A percentile compares a stretch with the other conserved stretches of the same genome.
Conservation (phyloP, 202 grass and related monocot genomes). For the Zizania palustris region DNA sequence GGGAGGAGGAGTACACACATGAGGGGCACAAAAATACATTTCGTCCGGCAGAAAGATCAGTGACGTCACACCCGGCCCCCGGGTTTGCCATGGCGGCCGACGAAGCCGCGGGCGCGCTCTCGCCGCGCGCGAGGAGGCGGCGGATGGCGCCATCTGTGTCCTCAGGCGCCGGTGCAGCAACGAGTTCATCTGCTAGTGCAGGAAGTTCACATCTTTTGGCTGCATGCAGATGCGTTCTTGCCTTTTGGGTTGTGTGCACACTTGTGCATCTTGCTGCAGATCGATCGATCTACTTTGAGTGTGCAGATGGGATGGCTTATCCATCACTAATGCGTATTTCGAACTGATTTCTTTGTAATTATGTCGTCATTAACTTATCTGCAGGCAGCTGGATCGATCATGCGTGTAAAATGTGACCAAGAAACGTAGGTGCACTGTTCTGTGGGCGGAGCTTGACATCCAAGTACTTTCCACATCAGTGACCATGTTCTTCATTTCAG, state of each 20-base stretch:
- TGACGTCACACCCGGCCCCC: not conserved
- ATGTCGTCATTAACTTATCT: not conserved
- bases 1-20: too few species aligned
- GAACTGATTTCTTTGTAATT: not conserved
- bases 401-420: too few species aligned
- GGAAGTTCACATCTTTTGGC: not conserved
- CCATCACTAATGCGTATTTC: not conserved
- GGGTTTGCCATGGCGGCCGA: not conserved
- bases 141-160: not conserved
- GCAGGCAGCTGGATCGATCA: too few species aligned
- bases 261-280: not conserved
- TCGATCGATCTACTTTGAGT: not conserved
- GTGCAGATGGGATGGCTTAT: not conserved
- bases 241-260: not conserved
- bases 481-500: too few species aligned
- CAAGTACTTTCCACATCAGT: too few species aligned
- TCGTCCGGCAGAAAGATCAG: slow-evolving; percentile 1
- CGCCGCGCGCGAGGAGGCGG: not conserved
- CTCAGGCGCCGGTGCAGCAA: not conserved
- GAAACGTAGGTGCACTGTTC: too few species aligned
- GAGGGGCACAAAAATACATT: not conserved
- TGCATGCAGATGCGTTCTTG: not conserved
- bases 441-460: too few species aligned
- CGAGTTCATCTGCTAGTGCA: not conserved
- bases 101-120: not conserved